Percentiles rank a stretch among this genome's conserved stretches.
phyloP scores from a whole-genome alignment of 108 stramenopile species.

The Pseudonitzschia multistriata region DNA sequence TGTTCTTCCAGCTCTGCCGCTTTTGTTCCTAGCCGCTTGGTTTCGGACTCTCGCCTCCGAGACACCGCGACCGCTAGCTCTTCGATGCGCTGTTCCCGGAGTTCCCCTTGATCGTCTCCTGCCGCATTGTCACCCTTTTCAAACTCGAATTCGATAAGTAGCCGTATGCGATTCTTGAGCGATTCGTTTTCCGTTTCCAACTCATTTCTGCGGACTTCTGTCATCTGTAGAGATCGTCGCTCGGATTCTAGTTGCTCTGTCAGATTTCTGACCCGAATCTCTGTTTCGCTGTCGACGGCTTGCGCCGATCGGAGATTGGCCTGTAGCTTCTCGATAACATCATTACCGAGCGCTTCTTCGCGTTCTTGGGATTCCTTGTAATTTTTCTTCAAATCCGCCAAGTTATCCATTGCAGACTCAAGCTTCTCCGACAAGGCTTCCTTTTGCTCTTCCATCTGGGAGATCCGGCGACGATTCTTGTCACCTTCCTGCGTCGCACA shows the following conservation, averaged over 20 bases:
- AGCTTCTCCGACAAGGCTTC: conserved; percentile 6
- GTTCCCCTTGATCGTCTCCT: background rate
- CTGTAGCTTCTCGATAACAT: background rate
- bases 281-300: conserved; percentile 9
- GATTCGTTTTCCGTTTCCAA: background rate
- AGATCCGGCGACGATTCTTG: conserved; percentile 7
- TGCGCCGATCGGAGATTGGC: background rate
- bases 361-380: background rate
- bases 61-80: background rate
- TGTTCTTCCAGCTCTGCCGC: background rate
- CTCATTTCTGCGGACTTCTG: background rate
- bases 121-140: background rate
- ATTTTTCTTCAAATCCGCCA: conserved; percentile 5
- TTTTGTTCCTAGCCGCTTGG: background rate
- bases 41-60: background rate
- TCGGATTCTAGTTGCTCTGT: background rate
- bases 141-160: background rate
- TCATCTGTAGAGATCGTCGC: conserved; percentile 1
- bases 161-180: background rate
- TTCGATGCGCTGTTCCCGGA: background rate
- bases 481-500: background rate
- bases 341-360: background rate
- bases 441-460: conserved; percentile 17
- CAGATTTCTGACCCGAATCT: background rate
- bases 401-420: background rate